Conservation (phyloP, 768 basidiomycete species). For the Boletellus ananas region DNA sequence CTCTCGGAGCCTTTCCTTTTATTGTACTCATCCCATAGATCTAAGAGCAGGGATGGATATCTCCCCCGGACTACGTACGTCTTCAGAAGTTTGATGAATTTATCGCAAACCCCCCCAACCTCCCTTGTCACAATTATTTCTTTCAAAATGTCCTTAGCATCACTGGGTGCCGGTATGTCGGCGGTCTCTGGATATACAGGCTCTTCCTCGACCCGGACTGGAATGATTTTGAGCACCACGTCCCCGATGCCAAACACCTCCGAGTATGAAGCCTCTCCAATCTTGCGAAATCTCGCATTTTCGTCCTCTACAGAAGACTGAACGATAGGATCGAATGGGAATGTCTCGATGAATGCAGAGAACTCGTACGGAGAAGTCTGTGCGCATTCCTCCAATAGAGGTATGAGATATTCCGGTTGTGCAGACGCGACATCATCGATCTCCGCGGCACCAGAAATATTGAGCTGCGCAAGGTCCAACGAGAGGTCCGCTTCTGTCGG, state of each 20-base stretch:
- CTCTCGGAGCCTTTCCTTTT: conserved; percentile 75
- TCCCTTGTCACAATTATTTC: conserved; percentile 74
- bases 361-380: conserved; percentile 73
- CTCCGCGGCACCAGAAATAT: conserved; percentile 47
- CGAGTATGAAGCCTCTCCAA: conserved; percentile 95
- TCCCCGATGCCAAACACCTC: conserved; percentile 92
- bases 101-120: conserved; percentile 71
- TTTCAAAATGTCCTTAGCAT: conserved; percentile 72
- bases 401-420: conserved; percentile 53
- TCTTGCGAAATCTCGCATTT: conserved; percentile 61
- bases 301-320: conserved; percentile 29
- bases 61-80: conserved; percentile 82
- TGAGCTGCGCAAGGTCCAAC: conserved; percentile 33
- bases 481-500: conserved; percentile 47
- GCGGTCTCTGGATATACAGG: conserved; percentile 28
- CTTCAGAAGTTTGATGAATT: conserved; percentile 78
- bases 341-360: conserved; percentile 77
- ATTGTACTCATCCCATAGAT: conserved; percentile 85
- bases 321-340: conserved; percentile 72
- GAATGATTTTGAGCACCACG: conserved; percentile 89
- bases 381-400: conserved; percentile 67
- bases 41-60: conserved; percentile 77
- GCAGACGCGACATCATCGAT: conserved; percentile 41
- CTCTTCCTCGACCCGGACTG: conserved; percentile 55
- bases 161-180: conserved; percentile 66